A percentile compares a stretch with the other conserved stretches of the same genome.
Conservation (phyloP, 1,284 basidiomycete species). For the Ceratorhiza oryzae-sativae region DNA sequence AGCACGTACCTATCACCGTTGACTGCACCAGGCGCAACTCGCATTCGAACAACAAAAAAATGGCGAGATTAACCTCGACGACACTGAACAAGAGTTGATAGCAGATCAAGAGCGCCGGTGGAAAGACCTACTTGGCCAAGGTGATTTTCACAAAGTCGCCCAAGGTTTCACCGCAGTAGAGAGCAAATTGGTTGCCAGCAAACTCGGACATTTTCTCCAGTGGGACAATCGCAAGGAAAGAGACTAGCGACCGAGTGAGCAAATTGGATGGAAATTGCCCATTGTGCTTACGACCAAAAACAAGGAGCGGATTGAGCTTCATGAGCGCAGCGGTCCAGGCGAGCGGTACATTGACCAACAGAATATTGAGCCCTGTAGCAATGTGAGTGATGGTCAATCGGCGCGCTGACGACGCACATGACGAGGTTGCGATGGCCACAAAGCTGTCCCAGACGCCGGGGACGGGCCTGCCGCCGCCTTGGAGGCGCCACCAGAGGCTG, state of each 20-base stretch:
- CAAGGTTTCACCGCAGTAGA: slow-evolving; percentile 38
- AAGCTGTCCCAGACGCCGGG: slow-evolving; percentile 20
- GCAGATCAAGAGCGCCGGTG: background rate
- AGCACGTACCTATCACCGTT: slow-evolving; percentile 27
- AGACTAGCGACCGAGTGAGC: slow-evolving; percentile 19
- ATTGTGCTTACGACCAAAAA: slow-evolving; percentile 35
- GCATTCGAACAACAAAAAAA: slow-evolving; percentile 31
- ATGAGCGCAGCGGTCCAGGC: slow-evolving; percentile 35
- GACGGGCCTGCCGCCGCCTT: slow-evolving; percentile 9
- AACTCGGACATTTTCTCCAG: slow-evolving; percentile 37
- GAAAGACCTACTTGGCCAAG: slow-evolving; percentile 22
- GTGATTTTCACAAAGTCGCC: slow-evolving; percentile 40
- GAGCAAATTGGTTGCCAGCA: slow-evolving; percentile 32
- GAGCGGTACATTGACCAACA: slow-evolving; percentile 31
- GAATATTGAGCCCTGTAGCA: slow-evolving; percentile 30
- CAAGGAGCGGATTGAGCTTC: slow-evolving; percentile 8
- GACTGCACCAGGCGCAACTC: slow-evolving; percentile 34
- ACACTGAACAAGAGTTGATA: background rate
- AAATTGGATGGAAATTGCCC: too few species aligned
- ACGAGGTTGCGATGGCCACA: slow-evolving; percentile 4
- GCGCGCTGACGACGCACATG: background rate
- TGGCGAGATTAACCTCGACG: slow-evolving; percentile 20
- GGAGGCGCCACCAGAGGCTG: slow-evolving; percentile 11
- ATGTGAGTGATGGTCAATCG: background rate
- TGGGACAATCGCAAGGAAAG: slow-evolving; percentile 37